These are phyloP conservation scores for Scleroderma citrinum DNA, from an alignment of 768 basidiomycete species.

Conservation along the genomic window DNA sequence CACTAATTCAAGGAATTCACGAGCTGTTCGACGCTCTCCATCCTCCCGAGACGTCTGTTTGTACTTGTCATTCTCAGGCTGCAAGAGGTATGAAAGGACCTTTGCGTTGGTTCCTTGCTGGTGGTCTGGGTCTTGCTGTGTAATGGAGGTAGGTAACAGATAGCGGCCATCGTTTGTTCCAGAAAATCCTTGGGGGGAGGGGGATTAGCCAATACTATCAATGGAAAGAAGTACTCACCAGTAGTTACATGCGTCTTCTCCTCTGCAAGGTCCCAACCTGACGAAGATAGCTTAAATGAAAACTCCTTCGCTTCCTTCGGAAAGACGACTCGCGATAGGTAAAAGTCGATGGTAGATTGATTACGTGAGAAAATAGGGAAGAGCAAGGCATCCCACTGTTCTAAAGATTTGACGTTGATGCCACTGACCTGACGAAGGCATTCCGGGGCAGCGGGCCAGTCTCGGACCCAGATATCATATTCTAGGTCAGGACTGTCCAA, in stretches of 20 bases:
- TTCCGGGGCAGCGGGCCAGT: constrained; percentile 13
- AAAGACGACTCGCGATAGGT: constrained; percentile 32
- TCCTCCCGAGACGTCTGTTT: constrained; percentile 6
- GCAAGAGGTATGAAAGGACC: constrained; percentile 26
- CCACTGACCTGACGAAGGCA: constrained; percentile 11
- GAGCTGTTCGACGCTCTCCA: constrained; percentile 13
- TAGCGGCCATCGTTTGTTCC: constrained; percentile 38
- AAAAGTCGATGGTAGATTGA: constrained; percentile 31
- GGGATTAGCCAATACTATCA: not conserved
- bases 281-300: constrained; percentile 27
- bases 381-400: constrained; percentile 18
- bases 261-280: constrained; percentile 35
- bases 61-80: constrained; percentile 16
- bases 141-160: constrained; percentile 30
- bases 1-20: constrained; percentile 24
- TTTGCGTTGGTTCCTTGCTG: constrained; percentile 42
- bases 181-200: constrained; percentile 26
- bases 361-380: constrained; percentile 27
- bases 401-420: constrained; percentile 26
- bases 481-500: constrained; percentile 27
- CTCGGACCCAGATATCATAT: constrained; percentile 28
- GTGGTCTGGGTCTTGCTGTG: constrained; percentile 22
- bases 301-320: constrained; percentile 35
- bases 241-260: constrained; percentile 14
- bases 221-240: constrained; percentile 1